These are phyloP conservation scores for Balakata baccata DNA, from an alignment of 345 rosid species.

Conservation along the genomic window DNA sequence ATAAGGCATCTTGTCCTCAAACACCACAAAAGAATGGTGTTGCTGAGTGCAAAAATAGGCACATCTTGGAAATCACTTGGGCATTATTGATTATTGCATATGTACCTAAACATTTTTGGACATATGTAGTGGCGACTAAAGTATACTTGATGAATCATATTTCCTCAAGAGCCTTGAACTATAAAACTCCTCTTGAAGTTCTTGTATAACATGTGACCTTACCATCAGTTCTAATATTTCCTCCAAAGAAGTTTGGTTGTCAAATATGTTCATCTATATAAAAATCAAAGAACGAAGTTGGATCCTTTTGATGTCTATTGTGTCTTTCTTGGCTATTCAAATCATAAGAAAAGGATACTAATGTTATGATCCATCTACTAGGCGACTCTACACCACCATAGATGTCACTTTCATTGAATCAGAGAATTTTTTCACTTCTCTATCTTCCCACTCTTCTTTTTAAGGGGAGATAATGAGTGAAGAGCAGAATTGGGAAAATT, in stretches of 20 bases:
- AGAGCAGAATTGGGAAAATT: neutral
- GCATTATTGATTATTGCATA: neutral
- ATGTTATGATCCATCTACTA: too few relatives aligned
- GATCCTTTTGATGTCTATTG: neutral
- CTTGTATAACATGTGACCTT: neutral
- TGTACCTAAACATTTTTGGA: neutral
- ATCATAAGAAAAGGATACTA: too few relatives aligned
- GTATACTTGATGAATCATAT: neutral
- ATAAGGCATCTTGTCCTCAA: neutral
- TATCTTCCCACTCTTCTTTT: neutral
- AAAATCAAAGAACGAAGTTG: neutral
- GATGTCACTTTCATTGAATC: too few relatives aligned
- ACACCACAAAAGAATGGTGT: neutral
- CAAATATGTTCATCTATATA: neutral
- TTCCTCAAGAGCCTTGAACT: neutral
- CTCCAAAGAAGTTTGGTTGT: neutral
- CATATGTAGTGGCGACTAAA: neutral
- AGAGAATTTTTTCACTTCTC: too few relatives aligned
- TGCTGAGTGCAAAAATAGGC: neutral
- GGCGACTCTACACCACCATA: too few relatives aligned
- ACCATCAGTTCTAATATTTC: neutral
- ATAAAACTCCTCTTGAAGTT: neutral
- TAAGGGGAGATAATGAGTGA: slow-evolving; percentile 3
- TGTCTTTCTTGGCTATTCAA: neutral
- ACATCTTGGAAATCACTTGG: neutral